Base-by-base conservation (phyloP, 768 basidiomycete species). In the Lentinula guzmanii region DNA sequence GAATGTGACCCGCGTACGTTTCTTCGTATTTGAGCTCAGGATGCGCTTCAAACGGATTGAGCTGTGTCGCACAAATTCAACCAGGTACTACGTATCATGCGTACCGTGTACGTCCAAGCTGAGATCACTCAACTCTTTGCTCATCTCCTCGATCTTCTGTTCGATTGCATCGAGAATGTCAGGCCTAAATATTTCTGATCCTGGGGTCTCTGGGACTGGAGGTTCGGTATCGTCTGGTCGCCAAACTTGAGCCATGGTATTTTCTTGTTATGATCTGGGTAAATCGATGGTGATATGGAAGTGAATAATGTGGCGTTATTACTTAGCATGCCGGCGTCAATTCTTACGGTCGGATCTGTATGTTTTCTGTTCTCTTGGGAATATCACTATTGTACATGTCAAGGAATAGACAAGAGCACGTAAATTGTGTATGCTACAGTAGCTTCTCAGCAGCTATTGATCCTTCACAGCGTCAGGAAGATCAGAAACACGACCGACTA, bases 401-500 rank as follows among this genome's bases (percentile, higher is more conserved):
- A 18, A 18, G 16, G 15, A 18, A 45, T 16, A 45, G n/a, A 45
- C n/a, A 24, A 18, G 21, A 3, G 16, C 9, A 21, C 4, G 9
- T 9, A 48, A 11, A 48, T 0, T 48, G 46, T 48, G 5, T 21
- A 48, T 4, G 7, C 16, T n/a, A 24, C 5, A 5, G n/a, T n/a
- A 48, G 8, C 7, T 24, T 3, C 46, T 10, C 31, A 18, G 15
- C 13, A 33, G 16, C 24, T 46, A 39, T 31, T 58, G 46, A 16
- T 46, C 34, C 31, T 31, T 46, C 4, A 60, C 58, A 15, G 58
- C 48, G 18, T 46, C 59, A 41, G 83, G 83, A 60, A 82, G 70
- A 66, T 89, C 86, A 10, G 75, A 67, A 24, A 96, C 89, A 55
- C 79, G 82, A 3, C 93, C 93, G 10, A 96, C 87, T 60, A 97